Evolutionary conservation across 208 protist genomes (phyloP), one percentile per base, ranked within the genome.

Genomic region (Novymonas esmeraldas): DNA sequence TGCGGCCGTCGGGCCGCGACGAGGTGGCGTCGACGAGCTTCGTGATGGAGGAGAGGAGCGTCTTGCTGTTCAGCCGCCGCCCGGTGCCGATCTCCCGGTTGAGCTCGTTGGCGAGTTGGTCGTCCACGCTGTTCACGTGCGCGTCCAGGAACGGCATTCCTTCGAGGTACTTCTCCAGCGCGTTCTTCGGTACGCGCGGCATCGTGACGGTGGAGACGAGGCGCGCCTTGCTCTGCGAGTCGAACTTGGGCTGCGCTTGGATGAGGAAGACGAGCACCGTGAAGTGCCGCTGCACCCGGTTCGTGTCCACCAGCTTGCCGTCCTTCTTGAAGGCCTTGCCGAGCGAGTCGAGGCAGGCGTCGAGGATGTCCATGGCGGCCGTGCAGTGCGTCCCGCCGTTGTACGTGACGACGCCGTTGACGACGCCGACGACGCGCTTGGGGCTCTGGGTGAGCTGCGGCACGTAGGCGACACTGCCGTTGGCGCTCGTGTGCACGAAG

Each of bases 211-310:
- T 54, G 22, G 95, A 98, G 0, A 95, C 98, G 52, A 99, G 92
- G 7, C 92, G 94, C 48, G 99, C 98, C 82, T 99, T 99, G 51
- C 97, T 99, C 87, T 99, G 99, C 39, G 97, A 99, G 79, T 99
- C 98, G 82, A 99, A 99, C 56, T 98, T 92, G 22, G 99, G 99
- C 73, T 99, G 99, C 20, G 98, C 92, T 71, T 99, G 98, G 18
- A 99, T 81, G 29, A 93, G 94, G 73, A 99, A 99, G 31, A 99
- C 87, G 78, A 99, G 99, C 28, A 99, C 82, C 48, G 83, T 99
- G 44, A 99, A 81, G 84, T 99, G 93, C 9, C 92, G 87, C 54
- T 97, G 96, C 51, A 99, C 85, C 44, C 98, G 94, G 72, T 94
- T 93, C 45, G 98, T 97, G 76, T 99, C 89, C 33, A 97, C 79